Evolutionary conservation across 176 grass and related monocot species (phyloP), one percentile per base, ranked within the genome.

Genomic region (Chloris gayana): DNA sequence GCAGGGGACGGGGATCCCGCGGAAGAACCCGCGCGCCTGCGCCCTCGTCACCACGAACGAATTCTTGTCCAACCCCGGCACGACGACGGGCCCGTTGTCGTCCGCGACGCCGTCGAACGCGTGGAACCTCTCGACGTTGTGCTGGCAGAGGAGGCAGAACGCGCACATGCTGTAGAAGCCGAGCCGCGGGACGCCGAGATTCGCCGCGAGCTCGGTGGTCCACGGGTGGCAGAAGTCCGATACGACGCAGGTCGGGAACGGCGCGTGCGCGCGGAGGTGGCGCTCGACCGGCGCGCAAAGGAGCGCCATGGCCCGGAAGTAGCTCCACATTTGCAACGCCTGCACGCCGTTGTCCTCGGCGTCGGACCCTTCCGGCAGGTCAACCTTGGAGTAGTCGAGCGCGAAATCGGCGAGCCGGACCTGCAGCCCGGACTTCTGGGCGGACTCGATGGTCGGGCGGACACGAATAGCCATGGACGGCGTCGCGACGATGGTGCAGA

Each of bases 241-340:
- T 1, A 96, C 84, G 34, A 96, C 61, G 87, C 93, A 92, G 31
- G 79, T 82, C 32, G 87, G 90, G 42, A 29, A 72, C 30, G 78
- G 82, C 27, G 59, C 54, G 67, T 41, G 44, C 14, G 73, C 35
- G 47, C 74, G 86, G 67, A 88, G 80, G 74, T 88, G 32, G 29
- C 67, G 8, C 67, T 88, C 74, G 27, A 88, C 63, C 2, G 80
- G 86, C 29, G 3, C 49, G 27, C 47, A 17, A 17, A 83, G 80
- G 34, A 83, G 80, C 59, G 59, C 46, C 67, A 67, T 10, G 29
- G 67, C 86, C 17, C 4, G 13, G 74, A 67, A 73, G 80, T 73
- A 88, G 67, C 5, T 49, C 6, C 0, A 0, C 14, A 26, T 14
- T 34, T 37, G n/a, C n/a, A n/a, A 7, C n/a, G 0, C n/a, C 0